These are phyloP conservation scores for Xeromyces bisporus DNA, from an alignment of 495 filamentous ascomycete genomes.

Conservation along the genomic window DNA sequence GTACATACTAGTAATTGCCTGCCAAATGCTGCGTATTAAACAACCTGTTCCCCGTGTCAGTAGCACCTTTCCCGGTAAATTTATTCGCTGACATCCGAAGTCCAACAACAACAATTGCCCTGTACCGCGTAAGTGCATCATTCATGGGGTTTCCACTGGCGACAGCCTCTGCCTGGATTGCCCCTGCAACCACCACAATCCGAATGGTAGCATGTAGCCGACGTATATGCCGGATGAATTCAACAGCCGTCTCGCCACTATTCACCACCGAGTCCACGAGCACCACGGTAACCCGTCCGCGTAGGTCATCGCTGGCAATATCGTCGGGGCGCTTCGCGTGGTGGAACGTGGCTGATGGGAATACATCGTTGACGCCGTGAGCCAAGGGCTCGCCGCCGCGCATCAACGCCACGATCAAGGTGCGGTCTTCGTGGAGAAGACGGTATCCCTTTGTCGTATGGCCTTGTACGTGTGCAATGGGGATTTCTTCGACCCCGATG, in stretches of 20 bases:
- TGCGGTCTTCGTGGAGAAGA: conserved; percentile 31
- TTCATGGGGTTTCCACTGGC: conserved; percentile 14
- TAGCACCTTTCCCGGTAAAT: conserved; percentile 33
- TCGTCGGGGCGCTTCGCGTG: conserved; percentile 35
- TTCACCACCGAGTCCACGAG: conserved; percentile 50
- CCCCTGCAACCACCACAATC: conserved; percentile 41
- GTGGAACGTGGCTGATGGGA: conserved; percentile 36
- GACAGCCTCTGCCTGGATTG: conserved; percentile 25
- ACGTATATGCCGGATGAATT: conserved; percentile 38
- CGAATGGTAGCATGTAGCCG: conserved; percentile 21
- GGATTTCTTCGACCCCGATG: conserved; percentile 35
- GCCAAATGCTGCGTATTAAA: conserved; percentile 39
- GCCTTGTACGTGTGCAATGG: conserved; percentile 39
- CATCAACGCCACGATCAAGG: conserved; percentile 46
- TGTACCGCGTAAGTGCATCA: conserved; percentile 13
- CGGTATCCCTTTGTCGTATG: conserved; percentile 31
- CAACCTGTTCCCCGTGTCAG: conserved; percentile 43
- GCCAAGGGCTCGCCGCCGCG: conserved; percentile 53
- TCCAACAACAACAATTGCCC: conserved; percentile 27
- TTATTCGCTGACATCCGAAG: conserved; percentile 39
- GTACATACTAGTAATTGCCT: too few species aligned
- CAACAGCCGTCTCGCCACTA: conserved; percentile 31
- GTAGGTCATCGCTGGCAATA: conserved; percentile 27
- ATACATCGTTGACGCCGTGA: conserved; percentile 39
- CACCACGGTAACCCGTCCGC: conserved; percentile 24